Percentiles rank a stretch among this genome's conserved stretches.
Conservation (phyloP, 495 filamentous ascomycete genomes). For the Annulohypoxylon bovei region DNA sequence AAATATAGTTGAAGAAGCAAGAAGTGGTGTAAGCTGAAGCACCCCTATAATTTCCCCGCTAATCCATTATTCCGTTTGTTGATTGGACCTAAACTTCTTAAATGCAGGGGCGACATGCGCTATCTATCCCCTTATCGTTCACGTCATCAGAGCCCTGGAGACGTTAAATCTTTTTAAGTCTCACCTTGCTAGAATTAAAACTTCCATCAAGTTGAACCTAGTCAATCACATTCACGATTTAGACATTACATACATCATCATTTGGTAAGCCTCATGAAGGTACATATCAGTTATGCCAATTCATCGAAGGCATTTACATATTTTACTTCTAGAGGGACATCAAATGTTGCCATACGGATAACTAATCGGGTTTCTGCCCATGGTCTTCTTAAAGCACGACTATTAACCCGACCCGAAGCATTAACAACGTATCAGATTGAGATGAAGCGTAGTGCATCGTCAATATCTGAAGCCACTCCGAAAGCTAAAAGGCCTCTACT, state of each 20-base stretch:
- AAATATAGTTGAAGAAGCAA: neutral
- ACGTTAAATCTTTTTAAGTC: neutral
- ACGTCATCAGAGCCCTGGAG: conserved; percentile 27
- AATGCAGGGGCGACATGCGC: conserved; percentile 20
- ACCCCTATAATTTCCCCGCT: neutral
- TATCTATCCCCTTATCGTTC: too few relatives aligned
- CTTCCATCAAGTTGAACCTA: neutral
- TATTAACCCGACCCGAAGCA: neutral
- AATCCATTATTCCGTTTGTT: neutral
- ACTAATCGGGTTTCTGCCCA: neutral
- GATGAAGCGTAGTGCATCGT: conserved; percentile 45
- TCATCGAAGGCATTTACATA: neutral
- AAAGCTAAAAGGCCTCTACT: conserved; percentile 39
- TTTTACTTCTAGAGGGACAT: neutral
- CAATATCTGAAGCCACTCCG: conserved; percentile 24
- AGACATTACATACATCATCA: neutral
- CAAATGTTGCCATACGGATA: conserved; percentile 8
- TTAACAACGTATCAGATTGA: neutral
- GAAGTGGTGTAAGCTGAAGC: too few relatives aligned
- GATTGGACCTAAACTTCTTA: neutral
- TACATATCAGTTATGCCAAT: conserved; percentile 8
- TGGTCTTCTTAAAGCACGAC: neutral
- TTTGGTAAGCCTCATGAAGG: conserved; percentile 12
- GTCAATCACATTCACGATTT: neutral
- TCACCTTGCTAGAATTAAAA: neutral